Base-by-base conservation (phyloP, 192 early-diverging fungal species). In the Backusella macrospora region DNA sequence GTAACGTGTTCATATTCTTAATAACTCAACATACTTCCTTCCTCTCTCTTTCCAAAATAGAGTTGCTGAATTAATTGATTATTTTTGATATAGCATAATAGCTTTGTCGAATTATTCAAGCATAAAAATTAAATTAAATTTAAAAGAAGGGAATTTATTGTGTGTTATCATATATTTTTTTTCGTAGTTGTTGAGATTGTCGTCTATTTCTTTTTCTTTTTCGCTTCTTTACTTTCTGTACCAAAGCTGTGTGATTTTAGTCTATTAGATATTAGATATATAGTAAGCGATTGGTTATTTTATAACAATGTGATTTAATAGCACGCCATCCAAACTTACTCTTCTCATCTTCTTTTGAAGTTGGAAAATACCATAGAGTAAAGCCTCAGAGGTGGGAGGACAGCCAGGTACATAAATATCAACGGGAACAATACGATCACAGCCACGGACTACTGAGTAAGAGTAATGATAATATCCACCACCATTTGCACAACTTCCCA, bases 401-500 rank as follows among this genome's bases (percentile, higher is more conserved):
- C 97, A 99, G 45, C 97, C 97, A 26, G 97, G 97, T 23, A 99
- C 96, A 80, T 99, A 99, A 43, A 99, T 94, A 78, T 94, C 92
- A 47, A 93, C 93, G 23, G 97, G 97, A 7, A 99, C 92, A 81
- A 99, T 91, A 18, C 97, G 90, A 73, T 99, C 97, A 78, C 97
- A 99, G 72, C 97, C 95, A 62, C 97, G 90, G 46, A 98, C 97
- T 45, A 96, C 96, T 72, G 93, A 89, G 81, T 97, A 97, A 49
- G 92, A 94, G 86, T 99, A 99, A 85, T 99, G 97, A 83, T 99
- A 99, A 87, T 99, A 99, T 62, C 97, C 97, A 73, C 97, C 97
- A 74, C 96, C 95, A 80, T 97, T 97, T 43, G 97, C 96, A 73
- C 92, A 99, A 65, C 91, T 93, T 38, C 97, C 97, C 96, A 99